phyloP scores from a whole-genome alignment of 352 stramenopile species.

The Pythium plurisporium region DNA sequence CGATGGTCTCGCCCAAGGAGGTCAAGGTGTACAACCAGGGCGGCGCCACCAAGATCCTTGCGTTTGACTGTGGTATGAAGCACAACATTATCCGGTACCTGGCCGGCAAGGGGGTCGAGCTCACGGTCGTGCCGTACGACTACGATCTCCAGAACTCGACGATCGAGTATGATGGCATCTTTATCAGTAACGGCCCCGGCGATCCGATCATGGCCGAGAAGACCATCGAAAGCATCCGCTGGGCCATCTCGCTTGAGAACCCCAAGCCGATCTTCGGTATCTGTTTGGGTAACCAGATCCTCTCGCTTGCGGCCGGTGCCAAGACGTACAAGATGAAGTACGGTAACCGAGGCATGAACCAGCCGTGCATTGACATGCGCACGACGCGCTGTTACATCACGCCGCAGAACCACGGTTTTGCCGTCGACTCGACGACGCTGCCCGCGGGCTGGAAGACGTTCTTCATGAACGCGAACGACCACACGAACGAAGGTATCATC shows the following conservation, averaged over 20 bases:
- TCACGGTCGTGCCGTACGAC: slow-evolving; percentile 93
- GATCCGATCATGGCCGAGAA: slow-evolving; percentile 89
- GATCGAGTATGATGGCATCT: slow-evolving; percentile 93
- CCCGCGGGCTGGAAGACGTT: slow-evolving; percentile 90
- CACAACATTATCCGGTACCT: slow-evolving; percentile 97
- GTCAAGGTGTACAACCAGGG: slow-evolving; percentile 68
- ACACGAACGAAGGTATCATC: slow-evolving; percentile 95
- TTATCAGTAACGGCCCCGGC: slow-evolving; percentile 94
- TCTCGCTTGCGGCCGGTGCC: slow-evolving; percentile 89
- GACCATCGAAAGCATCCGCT: slow-evolving; percentile 56
- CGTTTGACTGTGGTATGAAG: slow-evolving; percentile 97
- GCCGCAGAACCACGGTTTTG: slow-evolving; percentile 92
- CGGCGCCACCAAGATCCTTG: slow-evolving; percentile 79
- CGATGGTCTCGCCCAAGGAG: slow-evolving; percentile 54
- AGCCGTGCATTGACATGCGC: slow-evolving; percentile 93
- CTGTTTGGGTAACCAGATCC: slow-evolving; percentile 95
- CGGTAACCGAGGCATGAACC: slow-evolving; percentile 93
- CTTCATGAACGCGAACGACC: slow-evolving; percentile 97
- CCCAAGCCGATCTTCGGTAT: slow-evolving; percentile 95
- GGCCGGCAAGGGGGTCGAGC: slow-evolving; percentile 78
- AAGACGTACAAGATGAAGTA: slow-evolving; percentile 92
- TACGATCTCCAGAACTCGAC: slow-evolving; percentile 77
- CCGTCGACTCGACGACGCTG: slow-evolving; percentile 85
- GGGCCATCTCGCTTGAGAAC: slow-evolving; percentile 15
- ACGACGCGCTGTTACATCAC: slow-evolving; percentile 97